phyloP scores from a whole-genome alignment of 306 rosid genomes.

The Acacia crassicarpa region DNA sequence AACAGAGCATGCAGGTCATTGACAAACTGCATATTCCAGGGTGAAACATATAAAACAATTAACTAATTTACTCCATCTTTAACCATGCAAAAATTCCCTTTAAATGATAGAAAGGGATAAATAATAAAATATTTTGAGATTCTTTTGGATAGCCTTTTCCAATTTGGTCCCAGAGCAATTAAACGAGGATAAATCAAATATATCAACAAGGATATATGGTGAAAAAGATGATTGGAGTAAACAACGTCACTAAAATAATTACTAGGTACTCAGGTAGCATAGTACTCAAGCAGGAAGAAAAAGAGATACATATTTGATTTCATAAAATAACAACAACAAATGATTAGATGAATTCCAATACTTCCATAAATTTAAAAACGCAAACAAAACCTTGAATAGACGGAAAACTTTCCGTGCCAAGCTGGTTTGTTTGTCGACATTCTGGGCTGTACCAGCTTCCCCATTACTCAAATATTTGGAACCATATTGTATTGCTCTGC shows the following conservation, averaged over 20 bases:
- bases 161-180: background rate
- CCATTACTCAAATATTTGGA: slow-evolving; percentile 95
- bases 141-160: background rate
- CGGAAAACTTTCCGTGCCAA: slow-evolving; percentile 97
- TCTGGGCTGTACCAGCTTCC: slow-evolving; percentile 89
- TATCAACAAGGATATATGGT: background rate
- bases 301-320: background rate
- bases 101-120: background rate
- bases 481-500: slow-evolving; percentile 98
- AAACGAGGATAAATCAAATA: background rate
- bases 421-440: slow-evolving; percentile 90
- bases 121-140: background rate
- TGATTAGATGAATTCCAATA: slow-evolving; percentile 6
- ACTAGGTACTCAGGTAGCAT: background rate
- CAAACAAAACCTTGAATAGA: slow-evolving; percentile 77
- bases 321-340: background rate
- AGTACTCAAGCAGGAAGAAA: background rate
- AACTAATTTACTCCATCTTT: background rate
- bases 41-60: slow-evolving; percentile 2
- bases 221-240: background rate
- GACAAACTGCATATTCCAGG: slow-evolving; percentile 57
- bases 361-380: background rate
- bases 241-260: background rate
- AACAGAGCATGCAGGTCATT: slow-evolving; percentile 68
- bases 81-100: background rate